phyloP scores from a whole-genome alignment of 129 eudicot species.

The Flaveria brownii region DNA sequence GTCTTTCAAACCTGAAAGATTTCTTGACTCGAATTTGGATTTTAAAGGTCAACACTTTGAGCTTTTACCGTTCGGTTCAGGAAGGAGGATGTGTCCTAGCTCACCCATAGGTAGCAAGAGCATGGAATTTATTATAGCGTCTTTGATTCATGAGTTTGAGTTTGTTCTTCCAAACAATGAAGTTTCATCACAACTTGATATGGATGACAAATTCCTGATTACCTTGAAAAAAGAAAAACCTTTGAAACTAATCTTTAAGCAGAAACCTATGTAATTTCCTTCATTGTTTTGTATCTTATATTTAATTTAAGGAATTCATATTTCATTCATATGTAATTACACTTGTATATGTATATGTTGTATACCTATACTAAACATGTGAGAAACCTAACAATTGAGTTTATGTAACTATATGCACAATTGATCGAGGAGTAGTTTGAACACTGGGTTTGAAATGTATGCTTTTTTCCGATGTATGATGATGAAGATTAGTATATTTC shows the following conservation, averaged over 20 bases:
- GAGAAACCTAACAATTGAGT: no score
- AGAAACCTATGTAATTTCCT: background rate
- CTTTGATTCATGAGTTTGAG: slow-evolving; percentile 37
- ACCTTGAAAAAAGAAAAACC: slow-evolving; percentile 26
- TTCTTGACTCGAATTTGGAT: slow-evolving; percentile 18
- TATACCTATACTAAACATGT: no score
- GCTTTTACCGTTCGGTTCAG: slow-evolving; percentile 45
- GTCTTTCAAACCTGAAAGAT: slow-evolving; percentile 42
- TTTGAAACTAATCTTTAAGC: slow-evolving; percentile 17
- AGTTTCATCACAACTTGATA: slow-evolving; percentile 29
- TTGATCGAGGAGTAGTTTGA: no score
- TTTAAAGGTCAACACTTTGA: slow-evolving; percentile 37
- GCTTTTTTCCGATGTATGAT: no score
- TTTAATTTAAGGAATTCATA: background rate
- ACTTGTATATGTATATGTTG: no score
- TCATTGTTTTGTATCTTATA: background rate
- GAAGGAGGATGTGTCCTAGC: slow-evolving; percentile 47
- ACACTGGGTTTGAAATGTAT: no score
- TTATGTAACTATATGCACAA: no score
- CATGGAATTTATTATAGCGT: slow-evolving; percentile 23
- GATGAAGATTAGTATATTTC: no score
- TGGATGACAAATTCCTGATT: slow-evolving; percentile 29
- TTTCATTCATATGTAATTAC: no score
- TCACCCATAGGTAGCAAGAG: slow-evolving; percentile 30
- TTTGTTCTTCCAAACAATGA: slow-evolving; percentile 23